Evolutionary conservation across 2,329 filamentous ascomycete genomes (phyloP).

Genomic region (Cadophora sp.): DNA sequence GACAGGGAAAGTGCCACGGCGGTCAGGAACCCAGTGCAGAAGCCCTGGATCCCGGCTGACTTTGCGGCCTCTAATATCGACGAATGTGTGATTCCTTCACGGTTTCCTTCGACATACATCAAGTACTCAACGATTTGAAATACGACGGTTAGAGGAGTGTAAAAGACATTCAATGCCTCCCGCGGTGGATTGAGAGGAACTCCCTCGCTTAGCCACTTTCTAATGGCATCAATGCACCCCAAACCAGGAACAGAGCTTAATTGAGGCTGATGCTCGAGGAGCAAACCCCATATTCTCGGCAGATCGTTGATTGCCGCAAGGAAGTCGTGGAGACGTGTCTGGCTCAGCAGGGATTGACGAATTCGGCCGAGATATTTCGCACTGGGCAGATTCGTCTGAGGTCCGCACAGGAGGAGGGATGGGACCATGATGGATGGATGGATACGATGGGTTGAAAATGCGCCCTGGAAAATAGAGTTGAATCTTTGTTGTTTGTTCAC

Average conservation of each 20-base stretch:
- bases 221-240: slow-evolving; percentile 1
- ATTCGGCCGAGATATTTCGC: background rate
- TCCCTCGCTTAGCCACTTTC: slow-evolving; percentile 3
- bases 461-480: background rate
- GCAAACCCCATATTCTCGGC: background rate
- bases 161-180: background rate
- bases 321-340: background rate
- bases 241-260: background rate
- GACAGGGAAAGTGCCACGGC: background rate
- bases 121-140: background rate
- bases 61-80: slow-evolving; percentile 3
- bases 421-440: background rate
- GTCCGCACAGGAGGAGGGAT: slow-evolving; percentile 2
- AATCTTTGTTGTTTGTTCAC: slow-evolving; percentile 1
- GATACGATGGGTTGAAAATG: slow-evolving; percentile 3
- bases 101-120: background rate
- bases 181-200: background rate
- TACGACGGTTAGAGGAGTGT: background rate
- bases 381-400: background rate
- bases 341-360: slow-evolving; percentile 3
- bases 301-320: background rate
- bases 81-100: slow-evolving; percentile 3
- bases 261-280: slow-evolving; percentile 1
- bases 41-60: slow-evolving; percentile 2
- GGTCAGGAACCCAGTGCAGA: slow-evolving; percentile 13